Conservation (phyloP, 2,329 filamentous ascomycete species). For the Pseudogymnoascus sp. region DNA sequence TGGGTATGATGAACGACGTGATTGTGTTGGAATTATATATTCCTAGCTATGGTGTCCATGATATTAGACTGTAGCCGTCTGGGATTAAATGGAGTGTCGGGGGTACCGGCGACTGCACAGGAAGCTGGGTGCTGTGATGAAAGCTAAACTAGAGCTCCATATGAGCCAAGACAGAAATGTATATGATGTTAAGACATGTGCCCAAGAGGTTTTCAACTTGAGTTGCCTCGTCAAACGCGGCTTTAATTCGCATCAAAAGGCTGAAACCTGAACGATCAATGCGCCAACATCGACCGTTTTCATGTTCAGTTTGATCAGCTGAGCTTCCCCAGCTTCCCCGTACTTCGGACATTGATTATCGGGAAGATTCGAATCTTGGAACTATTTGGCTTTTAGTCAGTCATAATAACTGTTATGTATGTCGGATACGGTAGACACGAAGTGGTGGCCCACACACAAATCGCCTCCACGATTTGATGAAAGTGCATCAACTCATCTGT, state of each 20-base stretch:
- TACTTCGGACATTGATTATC: background rate
- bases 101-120: background rate
- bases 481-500: background rate
- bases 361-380: background rate
- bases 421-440: background rate
- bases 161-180: slow-evolving; percentile 1
- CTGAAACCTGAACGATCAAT: background rate
- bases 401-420: background rate
- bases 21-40: slow-evolving; percentile 7
- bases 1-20: background rate
- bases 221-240: background rate
- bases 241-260: background rate
- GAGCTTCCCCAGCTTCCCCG: background rate
- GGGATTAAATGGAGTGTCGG: background rate
- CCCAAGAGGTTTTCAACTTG: background rate
- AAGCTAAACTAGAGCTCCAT: background rate
- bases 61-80: background rate
- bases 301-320: background rate
- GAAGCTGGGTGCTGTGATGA: background rate
- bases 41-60: slow-evolving; percentile 1
- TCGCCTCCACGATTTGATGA: background rate
- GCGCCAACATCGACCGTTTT: background rate
- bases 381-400: background rate
- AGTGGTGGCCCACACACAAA: background rate
- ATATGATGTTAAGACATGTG: slow-evolving; percentile 6